These are phyloP conservation scores for Piromyces finnis DNA, from an alignment of 192 early-diverging fungal genomes.

Conservation along the genomic window DNA sequence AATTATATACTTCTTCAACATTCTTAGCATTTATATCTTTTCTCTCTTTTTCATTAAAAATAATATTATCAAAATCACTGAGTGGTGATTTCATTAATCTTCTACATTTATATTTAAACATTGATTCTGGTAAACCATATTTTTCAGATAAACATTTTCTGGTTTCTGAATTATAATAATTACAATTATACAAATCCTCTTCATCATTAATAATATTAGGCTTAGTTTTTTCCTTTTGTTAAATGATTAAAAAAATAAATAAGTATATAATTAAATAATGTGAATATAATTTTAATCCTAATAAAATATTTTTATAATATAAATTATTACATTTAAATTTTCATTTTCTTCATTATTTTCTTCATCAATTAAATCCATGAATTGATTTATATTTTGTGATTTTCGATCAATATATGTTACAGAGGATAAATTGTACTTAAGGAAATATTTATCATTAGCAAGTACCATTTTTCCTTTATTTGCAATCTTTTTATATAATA, in stretches of 20 bases:
- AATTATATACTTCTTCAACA: neutral
- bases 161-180: conserved; percentile 23
- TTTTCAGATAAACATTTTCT: conserved; percentile 10
- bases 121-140: conserved; percentile 17
- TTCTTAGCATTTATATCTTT: conserved; percentile 5
- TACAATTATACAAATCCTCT: conserved; percentile 24
- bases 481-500: neutral
- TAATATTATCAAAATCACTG: neutral
- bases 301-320: no score
- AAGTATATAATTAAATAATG: no score
- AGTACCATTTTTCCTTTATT: neutral
- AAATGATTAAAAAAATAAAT: no score
- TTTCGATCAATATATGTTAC: neutral
- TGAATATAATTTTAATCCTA: no score
- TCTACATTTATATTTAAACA: conserved; percentile 5
- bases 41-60: conserved; percentile 10
- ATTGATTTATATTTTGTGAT: neutral
- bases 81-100: neutral
- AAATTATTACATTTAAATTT: neutral
- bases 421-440: neutral
- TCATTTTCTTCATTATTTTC: neutral
- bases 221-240: no score
- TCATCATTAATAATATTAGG: no score
- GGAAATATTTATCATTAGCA: neutral
- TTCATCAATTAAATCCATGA: neutral